These are phyloP conservation scores for Parascedosporium putredinis DNA, from an alignment of 2,329 filamentous ascomycete genomes.

Conservation along the genomic window DNA sequence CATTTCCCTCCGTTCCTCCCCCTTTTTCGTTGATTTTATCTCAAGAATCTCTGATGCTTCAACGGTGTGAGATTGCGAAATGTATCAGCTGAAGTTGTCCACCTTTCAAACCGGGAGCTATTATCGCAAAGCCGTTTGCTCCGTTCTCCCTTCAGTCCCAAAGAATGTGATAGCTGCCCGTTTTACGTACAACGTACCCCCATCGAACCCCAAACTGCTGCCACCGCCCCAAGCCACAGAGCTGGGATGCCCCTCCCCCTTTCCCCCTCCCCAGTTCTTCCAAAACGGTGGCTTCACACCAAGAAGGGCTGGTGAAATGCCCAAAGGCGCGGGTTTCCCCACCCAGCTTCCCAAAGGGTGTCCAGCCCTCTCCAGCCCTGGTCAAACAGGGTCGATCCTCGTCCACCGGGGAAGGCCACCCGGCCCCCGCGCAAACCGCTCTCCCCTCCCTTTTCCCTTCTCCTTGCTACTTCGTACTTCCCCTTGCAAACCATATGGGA, in stretches of 20 bases:
- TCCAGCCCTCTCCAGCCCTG: not conserved
- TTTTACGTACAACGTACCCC: constrained; percentile 3
- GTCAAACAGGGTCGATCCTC: not conserved
- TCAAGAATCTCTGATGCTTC: not conserved
- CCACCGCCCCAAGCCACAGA: not conserved
- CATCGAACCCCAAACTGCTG: not conserved
- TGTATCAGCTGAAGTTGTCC: not conserved
- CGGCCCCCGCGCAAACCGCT: too few relatives aligned
- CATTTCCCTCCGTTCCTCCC: not conserved
- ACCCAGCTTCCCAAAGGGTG: not conserved
- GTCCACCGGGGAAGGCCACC: not conserved
- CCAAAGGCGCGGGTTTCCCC: not conserved
- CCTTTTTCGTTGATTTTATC: not conserved
- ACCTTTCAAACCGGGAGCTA: too few relatives aligned
- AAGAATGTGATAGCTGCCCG: not conserved
- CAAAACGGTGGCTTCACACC: not conserved
- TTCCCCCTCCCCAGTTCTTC: not conserved
- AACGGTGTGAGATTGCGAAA: not conserved
- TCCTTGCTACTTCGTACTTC: too few relatives aligned
- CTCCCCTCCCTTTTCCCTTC: too few relatives aligned
- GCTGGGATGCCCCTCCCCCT: too few relatives aligned
- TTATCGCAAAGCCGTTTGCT: too few relatives aligned
- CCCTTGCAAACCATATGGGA: too few relatives aligned
- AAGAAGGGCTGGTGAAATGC: not conserved
- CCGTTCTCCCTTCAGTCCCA: too few relatives aligned